Percentiles rank a stretch among this genome's conserved stretches.
These are phyloP conservation scores for bread wheat (Triticum aestivum) DNA, from an alignment of 176 grass and related monocot genomes.

Conservation along the genomic window IWGSC_CS_RefSeq_v2.1 NC_057808.1:23656753-23657252, in stretches of 20 bases:
- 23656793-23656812: too few relatives aligned
- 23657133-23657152: too few relatives aligned
- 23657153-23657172: background rate
- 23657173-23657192: too few relatives aligned
- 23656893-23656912: background rate
- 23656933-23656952: background rate
- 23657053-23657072: background rate
- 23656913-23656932: background rate
- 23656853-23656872: background rate
- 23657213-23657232: too few relatives aligned
- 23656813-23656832: too few relatives aligned
- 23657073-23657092: background rate
- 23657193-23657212: too few relatives aligned
- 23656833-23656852: too few relatives aligned
- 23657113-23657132: too few relatives aligned
- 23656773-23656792: too few relatives aligned
- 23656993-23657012: background rate
- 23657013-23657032: background rate
- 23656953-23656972: background rate
- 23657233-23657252: too few relatives aligned
- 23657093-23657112: background rate
- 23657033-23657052: too few relatives aligned
- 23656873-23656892: background rate
- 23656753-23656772: too few relatives aligned
- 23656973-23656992: background rate